These are phyloP conservation scores for Pythium grandisporangium DNA, from an alignment of 352 stramenopile genomes.

Conservation along the genomic window DNA sequence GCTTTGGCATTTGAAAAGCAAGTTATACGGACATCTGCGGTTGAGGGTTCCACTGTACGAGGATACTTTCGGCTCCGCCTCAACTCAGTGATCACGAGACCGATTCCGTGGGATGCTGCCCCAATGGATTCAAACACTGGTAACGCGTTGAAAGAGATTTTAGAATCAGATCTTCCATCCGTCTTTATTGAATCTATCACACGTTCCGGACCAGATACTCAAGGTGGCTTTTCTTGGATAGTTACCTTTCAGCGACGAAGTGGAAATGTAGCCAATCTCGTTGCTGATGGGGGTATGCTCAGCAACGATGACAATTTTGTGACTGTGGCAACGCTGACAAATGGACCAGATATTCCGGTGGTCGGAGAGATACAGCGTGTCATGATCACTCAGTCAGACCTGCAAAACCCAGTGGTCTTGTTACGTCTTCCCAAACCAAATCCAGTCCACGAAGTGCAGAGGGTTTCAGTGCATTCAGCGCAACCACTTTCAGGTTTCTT, in stretches of 20 bases:
- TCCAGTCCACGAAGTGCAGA: constrained; percentile 18
- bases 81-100: constrained; percentile 1
- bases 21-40: constrained; percentile 11
- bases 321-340: constrained; percentile 10
- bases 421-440: constrained; percentile 7
- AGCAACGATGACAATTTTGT: constrained; percentile 11
- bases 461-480: constrained; percentile 12
- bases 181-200: constrained; percentile 14
- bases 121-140: constrained; percentile 7
- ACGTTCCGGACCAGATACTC: constrained; percentile 19
- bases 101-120: constrained; percentile 22
- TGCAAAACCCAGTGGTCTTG: constrained; percentile 7
- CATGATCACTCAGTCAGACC: constrained; percentile 7
- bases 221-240: constrained; percentile 23
- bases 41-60: constrained; percentile 1
- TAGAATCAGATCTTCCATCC: constrained; percentile 14
- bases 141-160: constrained; percentile 16
- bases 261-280: constrained; percentile 20
- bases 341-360: constrained; percentile 12
- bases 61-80: constrained; percentile 21
- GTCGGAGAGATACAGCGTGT: constrained; percentile 11
- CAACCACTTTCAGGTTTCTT: constrained; percentile 15
- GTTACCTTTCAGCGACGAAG: constrained; percentile 23
- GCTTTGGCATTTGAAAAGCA: constrained; percentile 17
- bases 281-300: constrained; percentile 11